Evolutionary conservation across 2,329 filamentous ascomycete species (phyloP).

Genomic region (Aspergillus ochraceoroseus): DNA sequence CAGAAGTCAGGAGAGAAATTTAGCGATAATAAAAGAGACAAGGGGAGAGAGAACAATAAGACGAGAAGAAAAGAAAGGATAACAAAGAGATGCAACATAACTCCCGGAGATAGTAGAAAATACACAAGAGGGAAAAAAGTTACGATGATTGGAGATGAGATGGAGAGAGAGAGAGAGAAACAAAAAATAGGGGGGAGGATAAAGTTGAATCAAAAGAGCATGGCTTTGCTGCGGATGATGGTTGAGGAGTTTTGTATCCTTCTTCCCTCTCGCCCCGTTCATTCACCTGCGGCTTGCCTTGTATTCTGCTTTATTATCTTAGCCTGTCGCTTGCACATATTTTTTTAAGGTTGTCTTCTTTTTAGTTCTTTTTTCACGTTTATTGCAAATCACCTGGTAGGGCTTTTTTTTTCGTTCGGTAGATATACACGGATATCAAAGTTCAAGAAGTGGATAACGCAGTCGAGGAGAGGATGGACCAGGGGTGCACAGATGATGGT

Average conservation of each 20-base stretch:
- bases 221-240: background rate
- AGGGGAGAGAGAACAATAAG: conserved; percentile 4
- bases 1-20: conserved; percentile 13
- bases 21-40: too few species aligned
- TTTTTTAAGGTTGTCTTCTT: background rate
- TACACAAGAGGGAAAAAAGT: too few species aligned
- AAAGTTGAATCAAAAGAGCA: background rate
- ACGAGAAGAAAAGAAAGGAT: conserved; percentile 18
- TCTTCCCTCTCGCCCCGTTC: background rate
- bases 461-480: conserved; percentile 1
- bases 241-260: too few species aligned
- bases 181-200: conserved; percentile 19
- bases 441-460: background rate
- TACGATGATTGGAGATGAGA: conserved; percentile 10
- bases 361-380: background rate
- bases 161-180: conserved; percentile 11
- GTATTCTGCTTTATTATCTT: background rate
- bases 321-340: background rate
- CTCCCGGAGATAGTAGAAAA: conserved; percentile 22
- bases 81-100: conserved; percentile 18
- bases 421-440: background rate
- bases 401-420: background rate
- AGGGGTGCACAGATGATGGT: background rate
- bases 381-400: background rate
- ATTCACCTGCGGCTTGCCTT: background rate